These are phyloP conservation scores for Sesbania bispinosa DNA, from an alignment of 306 rosid genomes.

Conservation along the genomic window DNA sequence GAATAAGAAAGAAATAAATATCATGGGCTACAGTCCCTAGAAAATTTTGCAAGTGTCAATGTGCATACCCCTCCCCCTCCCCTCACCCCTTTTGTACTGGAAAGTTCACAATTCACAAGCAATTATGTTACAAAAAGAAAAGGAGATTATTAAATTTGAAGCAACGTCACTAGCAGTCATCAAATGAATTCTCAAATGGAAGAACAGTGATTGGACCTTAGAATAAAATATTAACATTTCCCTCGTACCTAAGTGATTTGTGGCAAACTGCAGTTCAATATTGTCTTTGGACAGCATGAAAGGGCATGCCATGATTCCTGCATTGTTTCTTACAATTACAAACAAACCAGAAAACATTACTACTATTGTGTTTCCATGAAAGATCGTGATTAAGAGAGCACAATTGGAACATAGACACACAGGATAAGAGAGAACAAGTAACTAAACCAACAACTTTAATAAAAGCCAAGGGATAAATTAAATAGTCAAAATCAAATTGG, in stretches of 20 bases:
- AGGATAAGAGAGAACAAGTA: background rate
- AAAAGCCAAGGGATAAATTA: background rate
- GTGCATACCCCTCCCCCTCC: background rate
- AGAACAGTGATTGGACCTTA: background rate
- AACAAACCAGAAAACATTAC: conserved; percentile 34
- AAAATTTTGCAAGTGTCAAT: background rate
- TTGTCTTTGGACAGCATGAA: conserved; percentile 76
- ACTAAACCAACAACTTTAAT: background rate
- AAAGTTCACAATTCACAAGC: background rate
- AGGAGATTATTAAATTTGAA: background rate
- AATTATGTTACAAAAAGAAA: background rate
- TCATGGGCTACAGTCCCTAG: background rate
- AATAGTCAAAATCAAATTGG: conserved; percentile 6
- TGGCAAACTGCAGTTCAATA: conserved; percentile 86
- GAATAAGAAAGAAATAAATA: background rate
- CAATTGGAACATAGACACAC: background rate
- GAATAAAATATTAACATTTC: background rate
- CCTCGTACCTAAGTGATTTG: conserved; percentile 69
- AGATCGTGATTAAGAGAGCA: conserved; percentile 7
- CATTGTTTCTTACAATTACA: conserved; percentile 72
- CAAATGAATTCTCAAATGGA: background rate
- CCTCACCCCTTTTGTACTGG: background rate
- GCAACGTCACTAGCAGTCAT: background rate
- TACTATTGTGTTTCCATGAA: conserved; percentile 9
- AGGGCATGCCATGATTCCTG: conserved; percentile 89